Evolutionary conservation across 2,329 filamentous ascomycete species (phyloP).

Genomic region (Beauveria australis): DNA sequence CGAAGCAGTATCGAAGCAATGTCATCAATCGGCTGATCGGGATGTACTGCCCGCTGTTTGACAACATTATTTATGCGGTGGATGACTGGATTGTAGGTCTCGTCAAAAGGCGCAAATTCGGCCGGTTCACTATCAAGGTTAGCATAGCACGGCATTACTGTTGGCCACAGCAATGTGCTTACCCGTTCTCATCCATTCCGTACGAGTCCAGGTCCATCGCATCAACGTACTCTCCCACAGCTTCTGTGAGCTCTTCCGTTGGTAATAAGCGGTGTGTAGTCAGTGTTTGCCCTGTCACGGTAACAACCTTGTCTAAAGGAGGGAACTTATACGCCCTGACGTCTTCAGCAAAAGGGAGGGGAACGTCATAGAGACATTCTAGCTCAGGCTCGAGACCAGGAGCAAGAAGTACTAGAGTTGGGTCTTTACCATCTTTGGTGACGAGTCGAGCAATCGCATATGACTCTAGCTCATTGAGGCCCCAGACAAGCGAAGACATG

Average conservation of each 20-base stretch:
- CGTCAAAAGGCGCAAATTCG: constrained; percentile 72
- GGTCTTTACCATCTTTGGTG: constrained; percentile 72
- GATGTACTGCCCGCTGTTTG: constrained; percentile 69
- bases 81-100: constrained; percentile 76
- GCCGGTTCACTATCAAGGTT: constrained; percentile 29
- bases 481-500: constrained; percentile 82
- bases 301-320: constrained; percentile 78
- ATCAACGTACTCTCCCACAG: constrained; percentile 90
- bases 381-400: constrained; percentile 71
- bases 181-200: constrained; percentile 68
- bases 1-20: constrained; percentile 58
- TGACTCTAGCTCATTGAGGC: constrained; percentile 73
- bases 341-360: constrained; percentile 89
- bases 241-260: constrained; percentile 59
- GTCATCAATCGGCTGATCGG: constrained; percentile 54
- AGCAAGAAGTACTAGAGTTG: constrained; percentile 67
- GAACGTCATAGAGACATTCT: constrained; percentile 82
- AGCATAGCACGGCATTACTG: constrained; percentile 13
- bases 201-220: constrained; percentile 77
- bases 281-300: constrained; percentile 72
- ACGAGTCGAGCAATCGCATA: constrained; percentile 85
- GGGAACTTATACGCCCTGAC: constrained; percentile 86
- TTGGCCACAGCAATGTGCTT: constrained; percentile 18
- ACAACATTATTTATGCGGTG: constrained; percentile 85
- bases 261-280: constrained; percentile 81